Evolutionary conservation across 345 rosid species (phyloP).

Genomic region (Angophora floribunda): DNA sequence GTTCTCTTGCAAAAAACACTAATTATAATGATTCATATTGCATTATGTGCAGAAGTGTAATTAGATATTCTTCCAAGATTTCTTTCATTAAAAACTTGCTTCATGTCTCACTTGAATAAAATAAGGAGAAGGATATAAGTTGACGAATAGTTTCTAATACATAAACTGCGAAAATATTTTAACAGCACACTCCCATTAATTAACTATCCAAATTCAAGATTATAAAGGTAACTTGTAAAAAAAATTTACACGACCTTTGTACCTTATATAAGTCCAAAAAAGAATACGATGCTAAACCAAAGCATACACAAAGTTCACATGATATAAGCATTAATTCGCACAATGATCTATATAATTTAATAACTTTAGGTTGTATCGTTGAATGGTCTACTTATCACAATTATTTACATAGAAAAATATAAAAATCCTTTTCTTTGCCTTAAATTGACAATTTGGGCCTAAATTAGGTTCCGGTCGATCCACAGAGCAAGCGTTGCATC

Average conservation of each 20-base stretch:
- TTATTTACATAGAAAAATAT: not conserved
- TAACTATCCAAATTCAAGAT: not conserved
- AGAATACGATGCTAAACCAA: not conserved
- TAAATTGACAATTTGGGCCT: not conserved
- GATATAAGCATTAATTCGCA: too few species aligned
- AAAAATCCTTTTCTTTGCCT: not conserved
- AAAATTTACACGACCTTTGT: not conserved
- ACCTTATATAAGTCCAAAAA: not conserved
- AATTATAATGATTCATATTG: not conserved
- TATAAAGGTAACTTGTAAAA: not conserved
- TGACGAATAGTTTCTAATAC: not conserved
- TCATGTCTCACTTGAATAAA: not conserved
- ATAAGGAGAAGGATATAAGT: not conserved
- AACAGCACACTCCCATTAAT: not conserved
- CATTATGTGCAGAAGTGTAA: not conserved
- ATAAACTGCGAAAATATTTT: not conserved
- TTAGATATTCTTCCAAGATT: not conserved
- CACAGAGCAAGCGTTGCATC: not conserved
- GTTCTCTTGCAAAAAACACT: not conserved
- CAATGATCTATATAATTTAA: not conserved
- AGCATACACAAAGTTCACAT: not conserved
- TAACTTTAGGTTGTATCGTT: not conserved
- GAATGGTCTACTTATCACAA: not conserved
- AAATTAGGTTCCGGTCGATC: not conserved
- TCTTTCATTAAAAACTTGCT: not conserved